Percentiles rank a stretch among this genome's conserved stretches.
Conservation (phyloP, 2,329 filamentous ascomycete species). For the Geosmithia flava region DNA sequence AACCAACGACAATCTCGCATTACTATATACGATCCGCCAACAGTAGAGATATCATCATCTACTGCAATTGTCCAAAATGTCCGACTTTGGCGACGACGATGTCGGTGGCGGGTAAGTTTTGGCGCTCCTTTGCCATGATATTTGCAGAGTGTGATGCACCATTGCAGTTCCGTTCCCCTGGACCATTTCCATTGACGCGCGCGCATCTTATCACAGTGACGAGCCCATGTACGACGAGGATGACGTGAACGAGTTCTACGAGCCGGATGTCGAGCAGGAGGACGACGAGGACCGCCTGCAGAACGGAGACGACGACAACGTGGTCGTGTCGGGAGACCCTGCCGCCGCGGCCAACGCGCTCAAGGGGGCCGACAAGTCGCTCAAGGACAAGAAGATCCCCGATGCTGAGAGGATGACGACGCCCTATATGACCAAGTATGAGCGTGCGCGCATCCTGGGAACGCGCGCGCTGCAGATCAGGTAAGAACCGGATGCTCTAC, state of each 20-base stretch:
- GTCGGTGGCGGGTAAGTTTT: constrained; percentile 41
- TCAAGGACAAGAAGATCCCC: constrained; percentile 78
- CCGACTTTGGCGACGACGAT: constrained; percentile 60
- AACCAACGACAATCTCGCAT: no score
- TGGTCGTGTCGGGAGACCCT: constrained; percentile 49
- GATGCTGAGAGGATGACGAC: constrained; percentile 83
- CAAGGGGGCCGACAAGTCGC: constrained; percentile 40
- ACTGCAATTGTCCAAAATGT: constrained; percentile 36
- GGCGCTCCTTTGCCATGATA: neutral
- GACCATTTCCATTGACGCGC: neutral
- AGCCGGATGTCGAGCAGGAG: constrained; percentile 42
- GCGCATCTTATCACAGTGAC: constrained; percentile 33
- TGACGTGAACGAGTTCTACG: constrained; percentile 47
- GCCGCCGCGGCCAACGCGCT: constrained; percentile 42
- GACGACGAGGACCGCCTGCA: constrained; percentile 39
- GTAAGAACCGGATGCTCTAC: constrained; percentile 37
- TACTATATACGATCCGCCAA: no score
- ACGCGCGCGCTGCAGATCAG: constrained; percentile 93
- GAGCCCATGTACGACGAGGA: constrained; percentile 64
- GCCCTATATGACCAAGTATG: constrained; percentile 99
- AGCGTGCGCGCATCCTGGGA: constrained; percentile 83
- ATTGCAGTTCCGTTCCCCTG: no score
- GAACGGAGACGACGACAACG: constrained; percentile 40
- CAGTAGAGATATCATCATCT: neutral
- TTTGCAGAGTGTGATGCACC: no score